Base-by-base conservation (phyloP, 805 yeast genomes). In the Zygotorulaspora sp. region DNA sequence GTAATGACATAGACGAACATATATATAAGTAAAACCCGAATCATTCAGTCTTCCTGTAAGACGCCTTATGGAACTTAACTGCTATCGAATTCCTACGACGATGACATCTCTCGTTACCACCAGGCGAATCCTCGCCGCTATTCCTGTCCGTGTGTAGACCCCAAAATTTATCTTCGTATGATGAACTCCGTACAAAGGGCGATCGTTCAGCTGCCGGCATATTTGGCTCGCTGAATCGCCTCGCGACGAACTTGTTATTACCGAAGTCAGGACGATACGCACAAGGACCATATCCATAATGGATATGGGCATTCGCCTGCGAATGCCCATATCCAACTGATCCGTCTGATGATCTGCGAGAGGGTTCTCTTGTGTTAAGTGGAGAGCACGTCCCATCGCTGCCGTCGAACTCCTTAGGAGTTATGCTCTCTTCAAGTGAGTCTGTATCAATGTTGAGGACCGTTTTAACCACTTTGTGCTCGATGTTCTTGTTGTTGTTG, bases 41-140 rank as follows among this genome's bases (percentile, higher is more conserved):
- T 21, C 10, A 21, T 12, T 27, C 14, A 13, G 38, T 26, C 23
- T 30, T 38, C 26, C 30, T 38, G 30, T 38, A 38, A 16, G 33
- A 23, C 9, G 41, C 38, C 36, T 50, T 52, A 30, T 48, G 35
- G 32, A 54, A 54, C 35, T 48, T 50, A 23, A 54, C 48, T 10
- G 57, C 56, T 12, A 52, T 46, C 10, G 59, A 54, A 26, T 50
- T 47, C 23, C 59, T 48, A 41, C 59, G 45, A 31, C 58, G 65
- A 36, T 61, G 65, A 40, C 59, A 63, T 28, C 56, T 52, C 15
- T 41, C 36, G 40, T 63, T 58, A 3, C 52, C 48, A 20, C 49
- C 48, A 19, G 44, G n/a, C n/a, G n/a, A n/a, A n/a, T n/a, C n/a
- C n/a, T n/a, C n/a, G n/a, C n/a, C n/a, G n/a, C n/a, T n/a, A n/a